A percentile compares a stretch with the other conserved stretches of the same genome.
These are phyloP conservation scores for Acacia melanoxylon DNA, from an alignment of 306 rosid genomes.

Conservation along the genomic window DNA sequence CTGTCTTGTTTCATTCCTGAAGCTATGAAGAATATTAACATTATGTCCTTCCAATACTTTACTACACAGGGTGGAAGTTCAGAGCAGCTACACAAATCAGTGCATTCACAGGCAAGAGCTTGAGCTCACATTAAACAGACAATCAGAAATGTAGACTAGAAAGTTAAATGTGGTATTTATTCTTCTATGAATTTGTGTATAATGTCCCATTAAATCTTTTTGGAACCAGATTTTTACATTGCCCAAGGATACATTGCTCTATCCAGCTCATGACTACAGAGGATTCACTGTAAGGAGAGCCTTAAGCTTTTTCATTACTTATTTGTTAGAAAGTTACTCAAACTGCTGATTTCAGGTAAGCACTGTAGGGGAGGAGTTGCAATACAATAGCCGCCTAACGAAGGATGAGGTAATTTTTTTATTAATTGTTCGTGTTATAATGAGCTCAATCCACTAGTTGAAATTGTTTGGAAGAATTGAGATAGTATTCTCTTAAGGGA, in stretches of 20 bases:
- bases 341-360: constrained; percentile 61
- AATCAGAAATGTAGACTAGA: constrained; percentile 1
- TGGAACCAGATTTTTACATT: constrained; percentile 71
- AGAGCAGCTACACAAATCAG: constrained; percentile 75
- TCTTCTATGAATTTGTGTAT: constrained; percentile 20
- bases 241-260: constrained; percentile 73
- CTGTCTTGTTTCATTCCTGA: constrained; percentile 2
- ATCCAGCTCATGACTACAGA: constrained; percentile 94
- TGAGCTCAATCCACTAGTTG: constrained; percentile 10
- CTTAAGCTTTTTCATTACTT: constrained; percentile 15
- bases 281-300: constrained; percentile 73
- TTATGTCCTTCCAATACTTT: constrained; percentile 30
- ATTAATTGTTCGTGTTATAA: constrained; percentile 17
- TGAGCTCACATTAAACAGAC: constrained; percentile 1
- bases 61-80: constrained; percentile 93
- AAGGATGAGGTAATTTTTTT: constrained; percentile 66
- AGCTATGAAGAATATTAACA: constrained; percentile 6
- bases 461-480: constrained; percentile 17
- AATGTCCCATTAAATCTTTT: constrained; percentile 15
- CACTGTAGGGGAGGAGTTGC: constrained; percentile 82
- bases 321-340: constrained; percentile 29
- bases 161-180: constrained; percentile 10
- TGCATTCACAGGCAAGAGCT: constrained; percentile 89
- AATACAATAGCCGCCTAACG: constrained; percentile 73
- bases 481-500: neutral